Base-by-base conservation (phyloP, 1,139 yeast genomes). In the Barnettozyma hawaiiensis region DNA sequence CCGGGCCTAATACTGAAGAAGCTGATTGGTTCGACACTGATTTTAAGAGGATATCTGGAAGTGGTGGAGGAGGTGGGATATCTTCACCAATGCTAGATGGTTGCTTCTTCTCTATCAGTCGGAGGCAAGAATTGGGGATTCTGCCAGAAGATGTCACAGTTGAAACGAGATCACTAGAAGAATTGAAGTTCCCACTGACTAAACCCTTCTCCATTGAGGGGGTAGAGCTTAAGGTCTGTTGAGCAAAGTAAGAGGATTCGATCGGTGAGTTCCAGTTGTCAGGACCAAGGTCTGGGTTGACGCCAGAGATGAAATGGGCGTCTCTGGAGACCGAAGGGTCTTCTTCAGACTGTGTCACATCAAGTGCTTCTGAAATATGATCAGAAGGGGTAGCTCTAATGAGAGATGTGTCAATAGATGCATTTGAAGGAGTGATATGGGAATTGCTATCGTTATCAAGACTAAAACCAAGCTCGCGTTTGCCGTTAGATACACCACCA, bases 11-110 rank as follows among this genome's bases (percentile, higher is more conserved):
- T 15, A 28, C 31, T 28, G 31, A 7, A 15, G 31, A 12, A 8
- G 4, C n/a, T 26, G 8, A n/a, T 26, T 26, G 29, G 15, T 20
- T 27, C 14, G 40, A 31, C 23, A 37, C 21, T 28, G 24, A 22
- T 22, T 41, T 16, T 7, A 28, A 19, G 8, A 45, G 27, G 32
- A 41, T 42, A 12, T 48, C 55, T 15, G 65, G 67, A 10, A 60
- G 51, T 6, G 63, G 63, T 7, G 67, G 63, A 24, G 66, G 62
- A 31, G 47, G 16, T 15, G 43, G 36, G 12, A 43, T 35, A 9
- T 3, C 3, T 5, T 14, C 7, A 6, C 5, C 10, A 10, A 31
- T 31, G 4, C 14, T n/a, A 5, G 29, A 26, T n/a, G 29, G 29
- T 14, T 3, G 29, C 14, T 26, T 16, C 6, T 12, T 26, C 28